Evolutionary conservation across 2,329 filamentous ascomycete genomes (phyloP).

Genomic region (Tolypocladium ophioglossoides): DNA sequence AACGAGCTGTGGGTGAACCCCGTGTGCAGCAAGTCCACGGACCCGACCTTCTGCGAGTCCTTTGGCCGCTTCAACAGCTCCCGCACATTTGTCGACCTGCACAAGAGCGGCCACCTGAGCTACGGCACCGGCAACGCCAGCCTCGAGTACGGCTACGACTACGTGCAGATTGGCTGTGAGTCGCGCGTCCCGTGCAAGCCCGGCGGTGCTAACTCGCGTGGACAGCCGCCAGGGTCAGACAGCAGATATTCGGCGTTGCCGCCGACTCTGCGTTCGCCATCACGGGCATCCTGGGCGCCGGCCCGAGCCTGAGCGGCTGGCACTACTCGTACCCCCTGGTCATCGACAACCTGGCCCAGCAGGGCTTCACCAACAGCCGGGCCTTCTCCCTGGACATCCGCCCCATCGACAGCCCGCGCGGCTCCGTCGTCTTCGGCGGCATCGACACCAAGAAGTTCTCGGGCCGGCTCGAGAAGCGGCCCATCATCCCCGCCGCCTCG

Average conservation of each 20-base stretch:
- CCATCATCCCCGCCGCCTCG: slow-evolving; percentile 36
- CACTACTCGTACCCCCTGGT: slow-evolving; percentile 20
- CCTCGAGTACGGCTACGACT: slow-evolving; percentile 23
- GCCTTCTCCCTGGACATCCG: slow-evolving; percentile 25
- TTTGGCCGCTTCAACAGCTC: slow-evolving; percentile 20
- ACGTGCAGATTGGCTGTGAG: slow-evolving; percentile 22
- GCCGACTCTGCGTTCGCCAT: slow-evolving; percentile 16
- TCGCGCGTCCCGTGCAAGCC: background rate
- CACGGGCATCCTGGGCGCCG: slow-evolving; percentile 24
- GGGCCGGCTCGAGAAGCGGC: slow-evolving; percentile 42
- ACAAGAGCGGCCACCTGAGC: slow-evolving; percentile 13
- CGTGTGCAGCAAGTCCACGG: slow-evolving; percentile 20
- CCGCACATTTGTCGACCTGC: slow-evolving; percentile 16
- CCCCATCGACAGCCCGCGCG: slow-evolving; percentile 17
- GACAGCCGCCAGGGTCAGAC: slow-evolving; percentile 17
- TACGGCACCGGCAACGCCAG: slow-evolving; percentile 22
- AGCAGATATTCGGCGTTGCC: slow-evolving; percentile 26
- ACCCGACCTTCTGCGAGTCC: slow-evolving; percentile 15
- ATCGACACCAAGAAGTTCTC: slow-evolving; percentile 45
- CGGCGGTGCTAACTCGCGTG: background rate
- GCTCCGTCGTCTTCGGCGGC: slow-evolving; percentile 40
- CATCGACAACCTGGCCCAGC: slow-evolving; percentile 21
- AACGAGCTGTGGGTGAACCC: slow-evolving; percentile 33
- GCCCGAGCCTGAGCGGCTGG: slow-evolving; percentile 22
- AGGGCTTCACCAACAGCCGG: slow-evolving; percentile 25